These are phyloP conservation scores for Penicillium canescens DNA, from an alignment of 495 filamentous ascomycete genomes.

Conservation along the genomic window DNA sequence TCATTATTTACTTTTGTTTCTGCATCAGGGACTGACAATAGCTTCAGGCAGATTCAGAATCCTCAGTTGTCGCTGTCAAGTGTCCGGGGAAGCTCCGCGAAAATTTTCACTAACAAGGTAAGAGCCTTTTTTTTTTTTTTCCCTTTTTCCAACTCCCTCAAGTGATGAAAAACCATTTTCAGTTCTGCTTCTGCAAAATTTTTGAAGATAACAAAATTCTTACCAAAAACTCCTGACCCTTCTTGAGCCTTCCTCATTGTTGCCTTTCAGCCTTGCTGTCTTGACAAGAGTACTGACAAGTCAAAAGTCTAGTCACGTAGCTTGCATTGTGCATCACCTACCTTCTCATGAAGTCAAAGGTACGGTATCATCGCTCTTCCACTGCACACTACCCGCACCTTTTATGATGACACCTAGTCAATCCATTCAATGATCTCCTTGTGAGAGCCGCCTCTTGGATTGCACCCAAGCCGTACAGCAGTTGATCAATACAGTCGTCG, in stretches of 20 bases:
- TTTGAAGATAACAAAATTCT: conserved; percentile 76
- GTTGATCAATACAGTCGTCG: conserved; percentile 31
- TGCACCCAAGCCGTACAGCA: conserved; percentile 20
- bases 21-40: conserved; percentile 17
- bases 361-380: conserved; percentile 6
- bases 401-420: conserved; percentile 93
- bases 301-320: conserved; percentile 20
- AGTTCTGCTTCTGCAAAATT: conserved; percentile 93
- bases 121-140: conserved; percentile 15
- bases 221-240: conserved; percentile 70
- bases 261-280: neutral
- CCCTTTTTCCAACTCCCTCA: conserved; percentile 20
- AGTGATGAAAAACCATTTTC: conserved; percentile 79
- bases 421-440: conserved; percentile 97
- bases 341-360: neutral
- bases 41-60: conserved; percentile 11
- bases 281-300: conserved; percentile 7
- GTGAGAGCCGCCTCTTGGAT: conserved; percentile 56
- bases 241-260: conserved; percentile 1
- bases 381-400: conserved; percentile 11
- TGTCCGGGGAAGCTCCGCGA: conserved; percentile 6
- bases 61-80: neutral
- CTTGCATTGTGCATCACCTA: neutral
- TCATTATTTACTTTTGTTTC: conserved; percentile 3
- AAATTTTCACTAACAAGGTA: conserved; percentile 15